phyloP scores from a whole-genome alignment of 306 rosid genomes.

The Cicer arietinum region DNA sequence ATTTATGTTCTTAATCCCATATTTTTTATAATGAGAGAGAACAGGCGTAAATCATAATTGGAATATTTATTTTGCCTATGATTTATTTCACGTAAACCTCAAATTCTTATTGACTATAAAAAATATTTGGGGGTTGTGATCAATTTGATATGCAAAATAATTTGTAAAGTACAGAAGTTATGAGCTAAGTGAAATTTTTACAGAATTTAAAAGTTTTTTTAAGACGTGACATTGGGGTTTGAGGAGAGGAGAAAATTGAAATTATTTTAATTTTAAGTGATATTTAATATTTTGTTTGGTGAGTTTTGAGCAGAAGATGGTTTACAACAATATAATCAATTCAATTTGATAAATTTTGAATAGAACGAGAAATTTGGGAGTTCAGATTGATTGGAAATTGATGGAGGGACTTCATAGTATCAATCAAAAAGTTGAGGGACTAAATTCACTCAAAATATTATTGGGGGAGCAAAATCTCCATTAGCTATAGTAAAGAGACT shows the following conservation, averaged over 20 bases:
- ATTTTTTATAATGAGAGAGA: background rate
- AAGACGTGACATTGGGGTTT: background rate
- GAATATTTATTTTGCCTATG: background rate
- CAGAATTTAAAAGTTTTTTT: no score
- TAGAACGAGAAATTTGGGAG: background rate
- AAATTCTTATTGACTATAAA: no score
- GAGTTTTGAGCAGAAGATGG: background rate
- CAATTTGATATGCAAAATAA: no score
- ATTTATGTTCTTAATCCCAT: conserved; percentile 9
- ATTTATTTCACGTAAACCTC: no score
- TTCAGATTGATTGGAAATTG: background rate
- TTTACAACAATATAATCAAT: background rate
- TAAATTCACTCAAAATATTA: background rate
- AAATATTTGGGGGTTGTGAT: no score
- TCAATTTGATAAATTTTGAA: background rate
- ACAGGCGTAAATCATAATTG: conserved; percentile 5
- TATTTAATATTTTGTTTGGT: background rate
- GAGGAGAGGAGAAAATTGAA: background rate
- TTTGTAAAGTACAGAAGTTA: no score
- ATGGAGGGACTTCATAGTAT: background rate
- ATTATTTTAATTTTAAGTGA: background rate
- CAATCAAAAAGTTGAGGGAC: background rate
- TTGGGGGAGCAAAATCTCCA: background rate
- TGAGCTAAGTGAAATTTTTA: no score
- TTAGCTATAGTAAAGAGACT: background rate